These are phyloP conservation scores for Bombardia bombarda DNA, from an alignment of 495 filamentous ascomycete species.

Conservation along the genomic window DNA sequence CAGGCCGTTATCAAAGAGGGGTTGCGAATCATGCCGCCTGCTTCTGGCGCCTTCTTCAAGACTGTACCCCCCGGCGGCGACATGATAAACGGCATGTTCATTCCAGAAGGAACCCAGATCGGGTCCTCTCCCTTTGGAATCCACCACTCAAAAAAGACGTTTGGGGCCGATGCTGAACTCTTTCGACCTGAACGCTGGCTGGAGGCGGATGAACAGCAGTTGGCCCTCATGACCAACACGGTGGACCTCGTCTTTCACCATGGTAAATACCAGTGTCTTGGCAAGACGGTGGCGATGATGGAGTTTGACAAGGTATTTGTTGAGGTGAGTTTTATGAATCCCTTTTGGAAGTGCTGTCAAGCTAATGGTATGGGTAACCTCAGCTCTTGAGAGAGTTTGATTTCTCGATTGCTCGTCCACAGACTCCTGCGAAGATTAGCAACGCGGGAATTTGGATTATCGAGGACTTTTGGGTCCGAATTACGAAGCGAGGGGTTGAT, in stretches of 20 bases:
- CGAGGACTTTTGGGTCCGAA: slow-evolving; percentile 7
- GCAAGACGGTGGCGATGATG: slow-evolving; percentile 34
- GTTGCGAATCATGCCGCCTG: slow-evolving; percentile 36
- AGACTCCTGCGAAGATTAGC: slow-evolving; percentile 4
- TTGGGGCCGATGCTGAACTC: slow-evolving; percentile 37
- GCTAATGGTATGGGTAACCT: not conserved
- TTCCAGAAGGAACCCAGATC: slow-evolving; percentile 47
- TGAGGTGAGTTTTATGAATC: slow-evolving; percentile 33
- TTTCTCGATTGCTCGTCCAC: slow-evolving; percentile 7
- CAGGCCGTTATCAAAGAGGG: slow-evolving; percentile 46
- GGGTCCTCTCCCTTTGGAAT: slow-evolving; percentile 37
- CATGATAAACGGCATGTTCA: slow-evolving; percentile 35
- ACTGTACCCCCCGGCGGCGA: slow-evolving; percentile 46
- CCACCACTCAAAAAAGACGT: slow-evolving; percentile 27
- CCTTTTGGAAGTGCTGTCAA: not conserved
- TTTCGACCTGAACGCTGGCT: slow-evolving; percentile 53
- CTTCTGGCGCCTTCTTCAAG: slow-evolving; percentile 27
- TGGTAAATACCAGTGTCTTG: slow-evolving; percentile 36
- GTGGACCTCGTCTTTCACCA: slow-evolving; percentile 33
- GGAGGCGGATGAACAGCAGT: slow-evolving; percentile 25
- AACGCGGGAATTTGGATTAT: slow-evolving; percentile 9
- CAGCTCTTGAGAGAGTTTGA: slow-evolving; percentile 43
- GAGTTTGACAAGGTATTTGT: slow-evolving; percentile 51
- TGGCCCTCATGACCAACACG: slow-evolving; percentile 28
- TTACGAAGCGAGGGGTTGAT: not conserved